These are phyloP conservation scores for Camellia lanceoleosa DNA, from an alignment of 148 eudicot species.

Conservation along the genomic window DNA sequence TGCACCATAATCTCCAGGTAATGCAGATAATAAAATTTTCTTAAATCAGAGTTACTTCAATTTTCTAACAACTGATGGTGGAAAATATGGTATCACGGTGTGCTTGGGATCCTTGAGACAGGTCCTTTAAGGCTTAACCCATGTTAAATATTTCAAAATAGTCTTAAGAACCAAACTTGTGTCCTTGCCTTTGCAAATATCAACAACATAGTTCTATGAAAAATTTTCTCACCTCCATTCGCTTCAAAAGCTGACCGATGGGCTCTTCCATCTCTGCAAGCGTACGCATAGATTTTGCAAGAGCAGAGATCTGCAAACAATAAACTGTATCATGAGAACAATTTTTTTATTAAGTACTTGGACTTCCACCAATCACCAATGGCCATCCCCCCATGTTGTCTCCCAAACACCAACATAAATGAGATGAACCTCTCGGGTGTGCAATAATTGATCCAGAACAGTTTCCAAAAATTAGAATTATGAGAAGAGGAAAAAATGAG, in stretches of 20 bases:
- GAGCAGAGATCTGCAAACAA: conserved; percentile 51
- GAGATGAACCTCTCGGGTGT: too few relatives aligned
- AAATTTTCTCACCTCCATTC: conserved; percentile 59
- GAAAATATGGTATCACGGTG: neutral
- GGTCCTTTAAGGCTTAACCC: neutral
- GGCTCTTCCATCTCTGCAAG: conserved; percentile 90
- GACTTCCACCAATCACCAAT: too few relatives aligned
- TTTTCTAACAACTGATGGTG: neutral
- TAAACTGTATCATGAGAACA: neutral
- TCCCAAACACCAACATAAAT: too few relatives aligned
- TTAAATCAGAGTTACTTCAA: neutral
- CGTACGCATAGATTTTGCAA: conserved; percentile 69
- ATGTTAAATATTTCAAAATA: neutral
- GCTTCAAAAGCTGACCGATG: conserved; percentile 58
- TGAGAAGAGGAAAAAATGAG: neutral
- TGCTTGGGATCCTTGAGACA: conserved; percentile 2
- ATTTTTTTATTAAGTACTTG: neutral
- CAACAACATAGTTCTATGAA: neutral
- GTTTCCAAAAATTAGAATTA: neutral
- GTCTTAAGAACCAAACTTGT: neutral
- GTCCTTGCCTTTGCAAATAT: neutral
- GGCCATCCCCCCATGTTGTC: too few relatives aligned
- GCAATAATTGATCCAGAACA: neutral
- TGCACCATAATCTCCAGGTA: neutral
- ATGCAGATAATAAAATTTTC: neutral